These are phyloP conservation scores for Botryotinia convoluta DNA, from an alignment of 2,329 filamentous ascomycete species.

Conservation along the genomic window DNA sequence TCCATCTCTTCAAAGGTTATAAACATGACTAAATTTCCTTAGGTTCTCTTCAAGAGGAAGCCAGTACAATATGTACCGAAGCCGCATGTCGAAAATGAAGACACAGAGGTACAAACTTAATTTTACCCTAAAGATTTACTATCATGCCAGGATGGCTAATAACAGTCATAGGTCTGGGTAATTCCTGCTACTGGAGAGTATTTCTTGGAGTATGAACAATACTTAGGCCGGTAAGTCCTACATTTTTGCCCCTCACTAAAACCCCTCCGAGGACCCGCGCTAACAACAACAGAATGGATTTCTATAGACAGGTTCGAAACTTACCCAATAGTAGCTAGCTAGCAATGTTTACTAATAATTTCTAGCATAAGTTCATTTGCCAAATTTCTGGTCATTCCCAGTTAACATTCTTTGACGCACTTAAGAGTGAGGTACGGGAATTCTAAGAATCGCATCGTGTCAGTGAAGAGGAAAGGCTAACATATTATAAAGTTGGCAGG, in stretches of 20 bases:
- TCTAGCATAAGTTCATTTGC: conserved; percentile 77
- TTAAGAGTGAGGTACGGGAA: conserved; percentile 77
- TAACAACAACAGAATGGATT: conserved; percentile 67
- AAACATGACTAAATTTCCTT: conserved; percentile 21
- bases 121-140: conserved; percentile 22
- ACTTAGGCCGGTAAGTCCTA: conserved; percentile 69
- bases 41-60: conserved; percentile 97
- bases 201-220: conserved; percentile 85
- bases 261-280: background rate
- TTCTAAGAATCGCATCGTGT: conserved; percentile 8
- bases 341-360: conserved; percentile 29
- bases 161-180: conserved; percentile 73
- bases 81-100: conserved; percentile 73
- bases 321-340: background rate
- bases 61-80: conserved; percentile 78
- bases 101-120: conserved; percentile 65
- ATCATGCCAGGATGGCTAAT: conserved; percentile 26
- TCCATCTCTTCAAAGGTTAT: background rate
- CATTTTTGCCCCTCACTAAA: conserved; percentile 11
- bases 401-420: conserved; percentile 87
- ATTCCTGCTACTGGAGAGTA: conserved; percentile 88
- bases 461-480: conserved; percentile 33
- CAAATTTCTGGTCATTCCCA: conserved; percentile 93
- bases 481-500: conserved; percentile 60
- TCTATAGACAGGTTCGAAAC: conserved; percentile 77